Evolutionary conservation across 345 rosid species (phyloP).

Genomic region (Xanthoceras sorbifolium): DNA sequence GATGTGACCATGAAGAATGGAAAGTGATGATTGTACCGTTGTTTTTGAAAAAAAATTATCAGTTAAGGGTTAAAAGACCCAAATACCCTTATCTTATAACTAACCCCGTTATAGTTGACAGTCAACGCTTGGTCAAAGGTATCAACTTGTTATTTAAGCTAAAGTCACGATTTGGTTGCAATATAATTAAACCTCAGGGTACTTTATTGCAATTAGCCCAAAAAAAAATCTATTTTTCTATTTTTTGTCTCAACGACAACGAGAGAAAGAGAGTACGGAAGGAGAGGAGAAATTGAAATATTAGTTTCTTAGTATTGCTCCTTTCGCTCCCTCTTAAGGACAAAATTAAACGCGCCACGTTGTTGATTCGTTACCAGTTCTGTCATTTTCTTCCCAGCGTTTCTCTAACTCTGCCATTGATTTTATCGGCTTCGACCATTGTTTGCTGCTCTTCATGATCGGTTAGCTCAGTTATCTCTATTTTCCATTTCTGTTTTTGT

Average conservation of each 20-base stretch:
- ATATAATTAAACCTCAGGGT: no score
- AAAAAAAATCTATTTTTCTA: neutral
- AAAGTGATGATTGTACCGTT: no score
- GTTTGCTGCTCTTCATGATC: slow-evolving; percentile 30
- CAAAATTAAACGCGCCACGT: slow-evolving; percentile 14
- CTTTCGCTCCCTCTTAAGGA: neutral
- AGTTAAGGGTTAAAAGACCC: no score
- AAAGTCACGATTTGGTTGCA: no score
- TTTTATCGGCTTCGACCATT: slow-evolving; percentile 7
- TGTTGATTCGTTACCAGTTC: slow-evolving; percentile 25
- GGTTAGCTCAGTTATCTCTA: slow-evolving; percentile 27
- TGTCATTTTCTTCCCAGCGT: slow-evolving; percentile 30
- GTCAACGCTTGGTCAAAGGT: no score
- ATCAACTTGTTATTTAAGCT: no score
- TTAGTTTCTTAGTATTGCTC: no score
- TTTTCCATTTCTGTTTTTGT: neutral
- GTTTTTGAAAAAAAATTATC: no score
- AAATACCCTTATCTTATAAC: no score
- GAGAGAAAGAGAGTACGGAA: neutral
- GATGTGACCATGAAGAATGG: no score
- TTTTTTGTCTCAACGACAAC: neutral
- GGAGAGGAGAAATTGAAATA: neutral
- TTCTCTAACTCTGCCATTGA: slow-evolving; percentile 32
- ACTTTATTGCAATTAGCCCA: no score
- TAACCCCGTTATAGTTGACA: no score